Evolutionary conservation across 2,329 filamentous ascomycete species (phyloP).

Genomic region (Aspergillus carbonarius): DNA sequence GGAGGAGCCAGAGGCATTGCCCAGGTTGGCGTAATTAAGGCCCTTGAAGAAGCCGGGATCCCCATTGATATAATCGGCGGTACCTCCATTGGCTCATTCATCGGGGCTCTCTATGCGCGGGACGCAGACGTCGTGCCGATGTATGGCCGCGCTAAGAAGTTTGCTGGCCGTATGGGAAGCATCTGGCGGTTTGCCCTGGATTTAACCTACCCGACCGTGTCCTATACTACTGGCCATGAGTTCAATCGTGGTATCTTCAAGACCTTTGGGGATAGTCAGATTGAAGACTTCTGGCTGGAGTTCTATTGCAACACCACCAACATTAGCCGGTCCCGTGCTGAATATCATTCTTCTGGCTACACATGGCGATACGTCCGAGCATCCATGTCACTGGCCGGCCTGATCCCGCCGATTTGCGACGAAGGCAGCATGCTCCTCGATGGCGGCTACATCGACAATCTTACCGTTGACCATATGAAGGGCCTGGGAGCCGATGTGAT

Average conservation of each 20-base stretch:
- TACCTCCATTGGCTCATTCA: conserved; percentile 94
- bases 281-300: conserved; percentile 98
- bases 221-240: conserved; percentile 96
- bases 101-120: conserved; percentile 90
- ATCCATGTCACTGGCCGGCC: conserved; percentile 91
- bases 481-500: conserved; percentile 88
- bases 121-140: conserved; percentile 97
- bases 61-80: conserved; percentile 94
- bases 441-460: conserved; percentile 94
- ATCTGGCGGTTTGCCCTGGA: conserved; percentile 98
- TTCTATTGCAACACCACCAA: conserved; percentile 99
- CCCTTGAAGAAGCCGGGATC: conserved; percentile 92
- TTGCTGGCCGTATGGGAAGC: conserved; percentile 96
- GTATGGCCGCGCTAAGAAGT: conserved; percentile 96
- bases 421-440: conserved; percentile 96
- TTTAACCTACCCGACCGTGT: conserved; percentile 91
- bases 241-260: conserved; percentile 99
- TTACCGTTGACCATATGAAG: conserved; percentile 97
- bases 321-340: conserved; percentile 87
- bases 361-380: conserved; percentile 96
- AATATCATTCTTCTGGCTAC: conserved; percentile 94
- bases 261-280: conserved; percentile 92
- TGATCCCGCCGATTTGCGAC: conserved; percentile 91
- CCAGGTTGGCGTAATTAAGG: conserved; percentile 90
- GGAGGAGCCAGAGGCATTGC: conserved; percentile 89